These are phyloP conservation scores for Candida gigantensis DNA, from an alignment of 1,139 yeast genomes.

Conservation along the genomic window DNA sequence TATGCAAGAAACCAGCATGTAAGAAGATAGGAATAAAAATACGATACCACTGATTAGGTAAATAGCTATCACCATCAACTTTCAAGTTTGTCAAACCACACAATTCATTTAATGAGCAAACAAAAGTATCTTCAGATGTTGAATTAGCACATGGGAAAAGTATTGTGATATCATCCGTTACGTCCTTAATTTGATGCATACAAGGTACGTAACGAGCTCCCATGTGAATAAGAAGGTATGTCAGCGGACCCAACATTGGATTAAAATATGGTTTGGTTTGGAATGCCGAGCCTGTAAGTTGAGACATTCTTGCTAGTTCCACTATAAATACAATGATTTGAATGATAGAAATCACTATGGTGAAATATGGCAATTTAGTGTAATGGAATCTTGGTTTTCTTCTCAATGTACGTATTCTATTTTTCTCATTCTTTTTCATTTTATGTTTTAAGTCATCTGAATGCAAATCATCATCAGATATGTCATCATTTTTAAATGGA, in stretches of 20 bases:
- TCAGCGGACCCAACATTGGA: constrained; percentile 82
- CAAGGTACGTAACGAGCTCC: constrained; percentile 77
- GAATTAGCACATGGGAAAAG: constrained; percentile 73
- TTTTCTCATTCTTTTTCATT: constrained; percentile 26
- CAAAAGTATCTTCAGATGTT: constrained; percentile 54
- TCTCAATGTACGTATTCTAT: constrained; percentile 26
- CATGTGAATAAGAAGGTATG: constrained; percentile 64
- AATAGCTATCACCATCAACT: constrained; percentile 25
- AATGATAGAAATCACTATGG: constrained; percentile 47
- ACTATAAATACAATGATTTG: constrained; percentile 66
- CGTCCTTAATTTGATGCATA: constrained; percentile 54
- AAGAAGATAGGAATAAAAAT: constrained; percentile 70
- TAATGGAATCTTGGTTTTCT: constrained; percentile 43
- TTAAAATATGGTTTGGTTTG: constrained; percentile 74
- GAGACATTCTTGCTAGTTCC: constrained; percentile 62
- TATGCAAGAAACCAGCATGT: constrained; percentile 76
- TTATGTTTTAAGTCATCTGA: constrained; percentile 15
- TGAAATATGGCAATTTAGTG: constrained; percentile 49
- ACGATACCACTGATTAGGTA: constrained; percentile 72
- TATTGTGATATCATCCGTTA: constrained; percentile 51
- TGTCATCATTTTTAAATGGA: constrained; percentile 12
- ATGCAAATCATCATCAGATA: constrained; percentile 5
- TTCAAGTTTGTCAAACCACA: constrained; percentile 63
- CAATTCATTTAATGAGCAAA: constrained; percentile 56
- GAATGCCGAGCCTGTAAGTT: constrained; percentile 64